phyloP scores from a whole-genome alignment of 2,329 filamentous ascomycete species.

The Sclerotiophoma versabilis region DNA sequence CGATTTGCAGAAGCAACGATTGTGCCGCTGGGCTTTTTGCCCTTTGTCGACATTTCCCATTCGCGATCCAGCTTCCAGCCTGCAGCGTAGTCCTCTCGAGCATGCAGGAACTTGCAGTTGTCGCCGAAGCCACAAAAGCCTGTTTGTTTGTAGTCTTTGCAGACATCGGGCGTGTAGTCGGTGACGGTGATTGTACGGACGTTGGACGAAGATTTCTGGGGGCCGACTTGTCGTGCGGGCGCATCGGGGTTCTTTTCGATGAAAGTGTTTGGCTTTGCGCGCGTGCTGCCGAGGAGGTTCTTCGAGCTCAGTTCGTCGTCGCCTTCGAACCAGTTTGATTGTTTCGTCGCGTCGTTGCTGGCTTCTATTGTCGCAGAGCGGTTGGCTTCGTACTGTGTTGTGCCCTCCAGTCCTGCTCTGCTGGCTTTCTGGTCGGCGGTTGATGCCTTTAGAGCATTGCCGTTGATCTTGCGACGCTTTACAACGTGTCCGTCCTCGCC shows the following conservation, averaged over 20 bases:
- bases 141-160: slow-evolving; percentile 89
- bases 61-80: slow-evolving; percentile 96
- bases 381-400: slow-evolving; percentile 67
- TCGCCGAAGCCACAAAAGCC: slow-evolving; percentile 73
- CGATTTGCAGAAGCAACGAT: slow-evolving; percentile 66
- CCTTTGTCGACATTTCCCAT: slow-evolving; percentile 84
- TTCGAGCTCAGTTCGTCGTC: slow-evolving; percentile 59
- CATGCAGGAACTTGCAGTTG: slow-evolving; percentile 82
- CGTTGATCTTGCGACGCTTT: slow-evolving; percentile 78
- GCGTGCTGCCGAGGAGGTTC: slow-evolving; percentile 66
- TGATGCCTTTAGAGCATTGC: slow-evolving; percentile 70
- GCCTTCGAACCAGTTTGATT: slow-evolving; percentile 84
- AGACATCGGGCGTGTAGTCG: slow-evolving; percentile 91
- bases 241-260: slow-evolving; percentile 83
- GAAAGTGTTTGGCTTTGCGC: slow-evolving; percentile 58
- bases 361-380: slow-evolving; percentile 67
- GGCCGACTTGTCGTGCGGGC: slow-evolving; percentile 74
- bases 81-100: slow-evolving; percentile 80
- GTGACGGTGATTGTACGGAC: slow-evolving; percentile 88
- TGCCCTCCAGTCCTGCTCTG: slow-evolving; percentile 45
- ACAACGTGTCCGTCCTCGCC: slow-evolving; percentile 69
- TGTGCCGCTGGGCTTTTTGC: slow-evolving; percentile 59
- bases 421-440: slow-evolving; percentile 60
- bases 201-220: slow-evolving; percentile 86
- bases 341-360: slow-evolving; percentile 88